These are phyloP conservation scores for Phytophthora quininea DNA, from an alignment of 352 stramenopile genomes.

Conservation along the genomic window DNA sequence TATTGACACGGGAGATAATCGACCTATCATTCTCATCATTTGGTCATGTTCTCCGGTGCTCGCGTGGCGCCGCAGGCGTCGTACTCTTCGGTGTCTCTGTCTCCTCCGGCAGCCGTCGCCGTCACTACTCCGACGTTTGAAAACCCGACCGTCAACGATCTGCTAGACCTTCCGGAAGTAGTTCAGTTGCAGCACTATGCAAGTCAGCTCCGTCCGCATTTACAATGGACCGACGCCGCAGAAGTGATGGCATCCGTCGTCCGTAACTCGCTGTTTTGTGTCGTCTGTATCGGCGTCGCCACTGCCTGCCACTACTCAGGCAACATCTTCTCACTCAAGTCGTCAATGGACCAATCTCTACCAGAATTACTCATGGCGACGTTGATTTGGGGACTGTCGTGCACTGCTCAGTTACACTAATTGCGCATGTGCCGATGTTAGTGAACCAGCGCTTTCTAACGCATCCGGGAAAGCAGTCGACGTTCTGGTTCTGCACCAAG, in stretches of 20 bases:
- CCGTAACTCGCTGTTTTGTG: conserved; percentile 24
- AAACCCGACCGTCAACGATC: no score
- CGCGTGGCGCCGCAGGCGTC: no score
- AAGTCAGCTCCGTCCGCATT: not conserved
- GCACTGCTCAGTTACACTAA: conserved; percentile 21
- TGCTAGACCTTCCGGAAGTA: no score
- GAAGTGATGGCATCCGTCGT: conserved; percentile 23
- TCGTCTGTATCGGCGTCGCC: conserved; percentile 24
- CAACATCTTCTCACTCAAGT: conserved; percentile 31
- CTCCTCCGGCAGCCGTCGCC: no score
- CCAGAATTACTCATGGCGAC: conserved; percentile 32
- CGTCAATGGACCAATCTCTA: conserved; percentile 33
- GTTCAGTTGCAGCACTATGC: not conserved
- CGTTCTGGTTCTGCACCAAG: conserved; percentile 15
- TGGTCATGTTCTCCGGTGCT: no score
- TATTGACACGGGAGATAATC: no score
- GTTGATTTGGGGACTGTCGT: conserved; percentile 32
- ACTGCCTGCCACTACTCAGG: conserved; percentile 36
- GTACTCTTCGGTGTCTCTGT: no score
- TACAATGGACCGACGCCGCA: conserved; percentile 20
- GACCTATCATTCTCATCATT: no score
- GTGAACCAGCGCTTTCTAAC: conserved; percentile 22
- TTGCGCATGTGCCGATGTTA: conserved; percentile 22
- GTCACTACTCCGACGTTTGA: no score
- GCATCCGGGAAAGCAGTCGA: conserved; percentile 2